A percentile compares a stretch with the other conserved stretches of the same genome.
Evolutionary conservation across 371 early-diverging fungal genomes (phyloP).

Genomic region (Scutellospora calospora): DNA sequence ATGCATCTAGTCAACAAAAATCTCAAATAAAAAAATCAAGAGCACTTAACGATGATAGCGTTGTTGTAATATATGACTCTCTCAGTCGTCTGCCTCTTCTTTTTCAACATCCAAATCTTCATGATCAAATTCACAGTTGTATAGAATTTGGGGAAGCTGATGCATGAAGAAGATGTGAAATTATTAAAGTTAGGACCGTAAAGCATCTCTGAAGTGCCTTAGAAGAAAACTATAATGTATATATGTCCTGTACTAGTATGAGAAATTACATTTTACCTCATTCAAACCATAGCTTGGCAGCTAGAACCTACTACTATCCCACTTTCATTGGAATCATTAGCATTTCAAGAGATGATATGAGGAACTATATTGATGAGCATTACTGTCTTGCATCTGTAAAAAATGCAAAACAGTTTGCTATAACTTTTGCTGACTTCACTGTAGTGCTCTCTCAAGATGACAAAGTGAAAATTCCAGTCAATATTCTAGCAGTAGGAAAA

Average conservation of each 20-base stretch:
- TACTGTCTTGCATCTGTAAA: constrained; percentile 19
- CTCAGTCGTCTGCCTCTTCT: background rate
- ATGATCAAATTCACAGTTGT: background rate
- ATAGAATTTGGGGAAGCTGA: background rate
- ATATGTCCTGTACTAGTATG: background rate
- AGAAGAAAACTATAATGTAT: background rate
- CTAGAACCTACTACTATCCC: background rate
- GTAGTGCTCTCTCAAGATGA: background rate
- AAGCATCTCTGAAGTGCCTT: background rate
- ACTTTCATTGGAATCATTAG: background rate
- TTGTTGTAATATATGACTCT: background rate
- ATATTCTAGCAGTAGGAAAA: too few relatives aligned
- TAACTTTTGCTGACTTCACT: constrained; percentile 3
- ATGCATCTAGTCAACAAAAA: background rate
- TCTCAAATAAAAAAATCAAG: background rate
- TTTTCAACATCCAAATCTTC: background rate
- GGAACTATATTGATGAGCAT: background rate
- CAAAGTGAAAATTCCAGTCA: background rate
- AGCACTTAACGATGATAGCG: background rate
- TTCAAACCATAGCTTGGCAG: background rate
- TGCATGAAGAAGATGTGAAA: background rate
- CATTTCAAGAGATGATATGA: background rate
- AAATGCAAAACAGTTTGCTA: constrained; percentile 18
- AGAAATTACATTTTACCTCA: background rate
- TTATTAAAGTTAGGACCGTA: background rate